A percentile compares a stretch with the other conserved stretches of the same genome.
Evolutionary conservation across 2,329 filamentous ascomycete species (phyloP).

Genomic region (Epichloe hybrida): DNA sequence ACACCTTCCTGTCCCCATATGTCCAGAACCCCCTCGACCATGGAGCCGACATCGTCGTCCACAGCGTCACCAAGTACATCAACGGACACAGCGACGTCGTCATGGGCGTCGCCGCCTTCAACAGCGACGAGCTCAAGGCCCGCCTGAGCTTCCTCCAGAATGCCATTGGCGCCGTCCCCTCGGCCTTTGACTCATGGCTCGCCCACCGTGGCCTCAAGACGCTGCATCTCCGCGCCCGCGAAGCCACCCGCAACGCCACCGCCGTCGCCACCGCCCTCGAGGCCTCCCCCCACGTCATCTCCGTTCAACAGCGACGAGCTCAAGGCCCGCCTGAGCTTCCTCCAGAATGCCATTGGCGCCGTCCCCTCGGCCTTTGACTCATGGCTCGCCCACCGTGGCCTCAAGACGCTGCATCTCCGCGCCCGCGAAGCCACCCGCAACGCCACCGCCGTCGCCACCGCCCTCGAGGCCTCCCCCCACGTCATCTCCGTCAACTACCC

Average conservation of each 20-base stretch:
- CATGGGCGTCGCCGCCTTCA: slow-evolving; percentile 95
- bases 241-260: slow-evolving; percentile 71
- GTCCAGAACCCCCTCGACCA: slow-evolving; percentile 96
- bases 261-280: slow-evolving; percentile 66
- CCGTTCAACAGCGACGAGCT: slow-evolving; percentile 83
- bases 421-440: slow-evolving; percentile 75
- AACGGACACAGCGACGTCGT: slow-evolving; percentile 95
- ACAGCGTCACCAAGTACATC: slow-evolving; percentile 98
- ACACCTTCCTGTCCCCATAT: slow-evolving; percentile 94
- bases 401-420: slow-evolving; percentile 92
- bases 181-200: slow-evolving; percentile 94
- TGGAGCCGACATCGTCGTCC: slow-evolving; percentile 91
- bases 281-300: slow-evolving; percentile 58
- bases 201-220: slow-evolving; percentile 96
- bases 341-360: slow-evolving; percentile 95
- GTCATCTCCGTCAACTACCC: slow-evolving; percentile 93
- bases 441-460: slow-evolving; percentile 60
- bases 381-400: slow-evolving; percentile 92
- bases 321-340: slow-evolving; percentile 65
- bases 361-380: slow-evolving; percentile 91
- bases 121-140: slow-evolving; percentile 63
- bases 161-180: slow-evolving; percentile 89
- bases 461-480: slow-evolving; percentile 62
- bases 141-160: slow-evolving; percentile 88
- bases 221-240: slow-evolving; percentile 78